Conservation (phyloP, 2,329 filamentous ascomycete genomes). For the Beauveria australis region DNA sequence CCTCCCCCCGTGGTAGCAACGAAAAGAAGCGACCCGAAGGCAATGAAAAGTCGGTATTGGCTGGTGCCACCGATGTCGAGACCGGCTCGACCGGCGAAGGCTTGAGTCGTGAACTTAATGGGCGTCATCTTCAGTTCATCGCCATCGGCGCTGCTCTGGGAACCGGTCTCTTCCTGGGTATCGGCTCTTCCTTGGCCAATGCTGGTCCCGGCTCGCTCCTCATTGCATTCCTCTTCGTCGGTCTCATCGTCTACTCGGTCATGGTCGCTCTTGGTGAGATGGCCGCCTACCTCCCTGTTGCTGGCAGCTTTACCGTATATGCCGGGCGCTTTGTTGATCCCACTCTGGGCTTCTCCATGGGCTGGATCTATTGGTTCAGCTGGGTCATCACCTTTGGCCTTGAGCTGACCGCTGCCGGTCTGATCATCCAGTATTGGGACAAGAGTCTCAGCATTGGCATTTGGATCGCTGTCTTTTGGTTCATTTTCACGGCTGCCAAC, state of each 20-base stretch:
- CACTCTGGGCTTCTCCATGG: slow-evolving; percentile 67
- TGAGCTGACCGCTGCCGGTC: slow-evolving; percentile 62
- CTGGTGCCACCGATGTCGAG: slow-evolving; percentile 24
- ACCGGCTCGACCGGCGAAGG: slow-evolving; percentile 24
- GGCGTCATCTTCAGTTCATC: slow-evolving; percentile 41
- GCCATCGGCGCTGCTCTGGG: slow-evolving; percentile 57
- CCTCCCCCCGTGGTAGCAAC: neutral
- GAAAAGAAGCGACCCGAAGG: slow-evolving; percentile 1
- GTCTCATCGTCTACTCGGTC: slow-evolving; percentile 64
- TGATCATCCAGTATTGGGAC: slow-evolving; percentile 73
- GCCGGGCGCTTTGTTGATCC: slow-evolving; percentile 67
- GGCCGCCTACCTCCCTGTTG: slow-evolving; percentile 68
- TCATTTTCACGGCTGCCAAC: slow-evolving; percentile 60
- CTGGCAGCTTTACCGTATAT: slow-evolving; percentile 69
- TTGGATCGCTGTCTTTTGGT: slow-evolving; percentile 67
- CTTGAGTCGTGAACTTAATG: slow-evolving; percentile 28
- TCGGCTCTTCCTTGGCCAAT: slow-evolving; percentile 52
- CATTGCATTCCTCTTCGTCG: slow-evolving; percentile 62
- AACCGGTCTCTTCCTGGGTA: slow-evolving; percentile 65
- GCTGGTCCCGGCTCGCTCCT: slow-evolving; percentile 59
- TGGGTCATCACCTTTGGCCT: slow-evolving; percentile 68
- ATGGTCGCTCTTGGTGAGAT: slow-evolving; percentile 67
- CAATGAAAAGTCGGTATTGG: slow-evolving; percentile 4
- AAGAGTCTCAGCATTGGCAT: slow-evolving; percentile 55
- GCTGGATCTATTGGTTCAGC: slow-evolving; percentile 78